A percentile compares a stretch with the other conserved stretches of the same genome.
Conservation (phyloP, 805 yeast genomes). For the Debaryomyces maramus region DNA sequence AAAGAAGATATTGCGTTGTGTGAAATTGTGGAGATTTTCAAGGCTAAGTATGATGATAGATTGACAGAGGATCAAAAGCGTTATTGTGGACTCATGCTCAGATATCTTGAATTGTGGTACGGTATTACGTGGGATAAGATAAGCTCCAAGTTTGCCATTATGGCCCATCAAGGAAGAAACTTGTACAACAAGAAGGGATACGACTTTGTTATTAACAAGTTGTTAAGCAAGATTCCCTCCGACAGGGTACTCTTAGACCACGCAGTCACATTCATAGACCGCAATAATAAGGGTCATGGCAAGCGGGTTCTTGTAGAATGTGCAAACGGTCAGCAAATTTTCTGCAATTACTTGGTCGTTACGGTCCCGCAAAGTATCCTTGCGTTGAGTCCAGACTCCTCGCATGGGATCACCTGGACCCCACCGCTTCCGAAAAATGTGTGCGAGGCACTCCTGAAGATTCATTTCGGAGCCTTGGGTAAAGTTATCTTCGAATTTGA, state of each 20-base stretch:
- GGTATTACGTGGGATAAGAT: conserved; percentile 68
- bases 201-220: conserved; percentile 48
- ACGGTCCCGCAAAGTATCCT: conserved; percentile 79
- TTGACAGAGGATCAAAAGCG: conserved; percentile 51
- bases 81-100: conserved; percentile 51
- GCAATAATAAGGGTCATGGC: conserved; percentile 18
- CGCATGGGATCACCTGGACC: conserved; percentile 47
- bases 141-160: conserved; percentile 67
- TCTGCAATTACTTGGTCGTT: conserved; percentile 61
- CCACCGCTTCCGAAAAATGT: conserved; percentile 22
- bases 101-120: conserved; percentile 76
- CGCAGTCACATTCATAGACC: conserved; percentile 42
- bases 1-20: conserved; percentile 52
- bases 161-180: conserved; percentile 77
- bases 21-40: conserved; percentile 48
- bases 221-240: conserved; percentile 36
- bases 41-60: conserved; percentile 45
- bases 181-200: conserved; percentile 67
- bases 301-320: conserved; percentile 33
- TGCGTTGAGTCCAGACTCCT: conserved; percentile 33
- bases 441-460: conserved; percentile 18
- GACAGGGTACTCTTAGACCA: conserved; percentile 40
- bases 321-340: conserved; percentile 25
- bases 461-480: conserved; percentile 43
- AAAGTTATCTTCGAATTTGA: conserved; percentile 45